A percentile compares a stretch with the other conserved stretches of the same genome.
These are phyloP conservation scores for Yamadazyma philogaea DNA, from an alignment of 805 yeast genomes.

Conservation along the genomic window DNA sequence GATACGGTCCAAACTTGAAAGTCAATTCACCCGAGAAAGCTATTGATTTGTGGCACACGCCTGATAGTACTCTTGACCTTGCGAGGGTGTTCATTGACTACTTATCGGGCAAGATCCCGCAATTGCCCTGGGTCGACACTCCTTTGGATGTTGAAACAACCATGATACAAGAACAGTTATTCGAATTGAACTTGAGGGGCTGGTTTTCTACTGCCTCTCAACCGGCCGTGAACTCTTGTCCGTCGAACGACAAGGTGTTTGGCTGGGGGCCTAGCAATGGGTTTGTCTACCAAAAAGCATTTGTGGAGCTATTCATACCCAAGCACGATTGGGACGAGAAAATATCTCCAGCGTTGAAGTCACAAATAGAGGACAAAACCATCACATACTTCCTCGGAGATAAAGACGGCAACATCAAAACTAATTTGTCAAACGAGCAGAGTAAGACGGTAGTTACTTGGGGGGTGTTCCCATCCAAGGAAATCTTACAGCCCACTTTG, in stretches of 20 bases:
- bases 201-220: conserved; percentile 91
- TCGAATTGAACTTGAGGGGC: conserved; percentile 69
- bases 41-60: conserved; percentile 75
- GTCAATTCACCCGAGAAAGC: conserved; percentile 63
- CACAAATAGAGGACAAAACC: conserved; percentile 34
- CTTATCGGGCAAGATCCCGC: conserved; percentile 68
- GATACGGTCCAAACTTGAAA: conserved; percentile 90
- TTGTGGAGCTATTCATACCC: conserved; percentile 78
- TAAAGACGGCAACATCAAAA: conserved; percentile 50
- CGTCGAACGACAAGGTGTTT: conserved; percentile 77
- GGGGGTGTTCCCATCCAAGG: conserved; percentile 95
- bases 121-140: conserved; percentile 89
- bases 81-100: conserved; percentile 67
- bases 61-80: conserved; percentile 57
- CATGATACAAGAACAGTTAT: conserved; percentile 85
- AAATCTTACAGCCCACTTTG: conserved; percentile 86
- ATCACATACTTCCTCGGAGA: conserved; percentile 78
- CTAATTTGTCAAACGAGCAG: conserved; percentile 49
- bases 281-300: conserved; percentile 85
- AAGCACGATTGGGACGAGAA: conserved; percentile 61
- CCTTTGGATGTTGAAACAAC: conserved; percentile 88
- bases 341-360: conserved; percentile 51
- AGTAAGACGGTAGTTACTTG: conserved; percentile 87
- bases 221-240: conserved; percentile 83
- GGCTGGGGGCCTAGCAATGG: conserved; percentile 99